These are phyloP conservation scores for Solioccasus polychromus DNA, from an alignment of 768 basidiomycete genomes.

Conservation along the genomic window DNA sequence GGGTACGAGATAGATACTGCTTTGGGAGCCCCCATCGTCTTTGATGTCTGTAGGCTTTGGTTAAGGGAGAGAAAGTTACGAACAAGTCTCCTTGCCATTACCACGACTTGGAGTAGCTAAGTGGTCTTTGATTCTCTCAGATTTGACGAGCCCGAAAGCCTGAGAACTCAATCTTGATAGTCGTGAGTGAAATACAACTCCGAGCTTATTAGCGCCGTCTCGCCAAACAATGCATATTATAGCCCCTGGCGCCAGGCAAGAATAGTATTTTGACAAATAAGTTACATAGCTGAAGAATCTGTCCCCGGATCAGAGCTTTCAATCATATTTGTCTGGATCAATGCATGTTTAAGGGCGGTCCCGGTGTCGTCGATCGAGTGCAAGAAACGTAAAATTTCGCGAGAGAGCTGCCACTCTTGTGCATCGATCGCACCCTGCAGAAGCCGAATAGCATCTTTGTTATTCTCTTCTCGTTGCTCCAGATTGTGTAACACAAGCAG, in stretches of 20 bases:
- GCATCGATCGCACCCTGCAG: conserved; percentile 71
- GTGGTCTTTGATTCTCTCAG: too few relatives aligned
- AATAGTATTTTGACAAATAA: neutral
- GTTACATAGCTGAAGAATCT: neutral
- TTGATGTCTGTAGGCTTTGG: conserved; percentile 14
- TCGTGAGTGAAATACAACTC: too few relatives aligned
- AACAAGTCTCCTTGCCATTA: conserved; percentile 18
- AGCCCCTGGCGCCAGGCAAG: too few relatives aligned
- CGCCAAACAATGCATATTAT: too few relatives aligned
- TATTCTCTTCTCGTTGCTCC: conserved; percentile 79
- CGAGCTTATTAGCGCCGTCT: too few relatives aligned
- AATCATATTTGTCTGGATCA: conserved; percentile 48
- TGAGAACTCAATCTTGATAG: too few relatives aligned
- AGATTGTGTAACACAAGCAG: conserved; percentile 91
- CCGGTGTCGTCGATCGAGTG: conserved; percentile 91
- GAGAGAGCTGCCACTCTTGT: conserved; percentile 87
- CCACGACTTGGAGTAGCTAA: too few relatives aligned
- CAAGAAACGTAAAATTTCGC: conserved; percentile 88
- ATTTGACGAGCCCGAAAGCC: too few relatives aligned
- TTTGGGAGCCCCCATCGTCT: conserved; percentile 8
- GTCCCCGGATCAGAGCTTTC: conserved; percentile 3
- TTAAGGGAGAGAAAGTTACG: conserved; percentile 4
- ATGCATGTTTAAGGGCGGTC: conserved; percentile 57
- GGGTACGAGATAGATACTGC: conserved; percentile 60
- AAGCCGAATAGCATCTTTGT: conserved; percentile 77